phyloP scores from a whole-genome alignment of 1,139 yeast species.

The Casaregolazyma suthepensis region DNA sequence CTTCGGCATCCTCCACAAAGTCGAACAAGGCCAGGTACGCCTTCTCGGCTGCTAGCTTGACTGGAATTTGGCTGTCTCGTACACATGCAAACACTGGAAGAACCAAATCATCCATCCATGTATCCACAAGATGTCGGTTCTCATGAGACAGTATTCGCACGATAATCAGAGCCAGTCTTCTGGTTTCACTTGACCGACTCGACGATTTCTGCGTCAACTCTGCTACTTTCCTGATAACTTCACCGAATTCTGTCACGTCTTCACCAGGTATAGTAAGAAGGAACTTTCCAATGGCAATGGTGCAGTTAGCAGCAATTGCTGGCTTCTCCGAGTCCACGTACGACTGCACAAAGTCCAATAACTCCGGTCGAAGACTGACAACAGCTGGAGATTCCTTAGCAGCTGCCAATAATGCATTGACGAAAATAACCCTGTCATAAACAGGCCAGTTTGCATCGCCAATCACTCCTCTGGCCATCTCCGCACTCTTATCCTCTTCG shows the following conservation, averaged over 20 bases:
- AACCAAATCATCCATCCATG: constrained; percentile 52
- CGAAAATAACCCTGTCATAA: constrained; percentile 12
- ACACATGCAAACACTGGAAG: constrained; percentile 78
- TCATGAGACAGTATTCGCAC: constrained; percentile 64
- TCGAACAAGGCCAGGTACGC: constrained; percentile 70
- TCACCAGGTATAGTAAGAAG: constrained; percentile 35
- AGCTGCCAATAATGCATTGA: constrained; percentile 75
- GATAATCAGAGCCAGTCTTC: constrained; percentile 73
- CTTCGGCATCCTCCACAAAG: constrained; percentile 64
- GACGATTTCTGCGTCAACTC: constrained; percentile 45
- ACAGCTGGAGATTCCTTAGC: constrained; percentile 36
- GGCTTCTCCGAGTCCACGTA: constrained; percentile 36
- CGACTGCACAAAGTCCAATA: constrained; percentile 7
- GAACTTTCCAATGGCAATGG: constrained; percentile 78
- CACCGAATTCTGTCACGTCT: constrained; percentile 16
- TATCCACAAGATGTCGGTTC: constrained; percentile 38
- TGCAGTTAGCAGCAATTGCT: constrained; percentile 73
- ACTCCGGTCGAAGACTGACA: background rate
- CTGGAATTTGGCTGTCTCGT: constrained; percentile 80
- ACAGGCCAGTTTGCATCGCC: constrained; percentile 19
- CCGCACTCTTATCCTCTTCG: constrained; percentile 61
- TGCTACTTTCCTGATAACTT: constrained; percentile 47
- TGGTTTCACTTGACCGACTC: constrained; percentile 66
- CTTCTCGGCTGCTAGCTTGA: constrained; percentile 91
- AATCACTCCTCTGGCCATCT: constrained; percentile 57